These are phyloP conservation scores for Climacium dendroides DNA, from an alignment of 225 moss, liverwort and hornwort genomes.

Conservation along the genomic window DNA sequence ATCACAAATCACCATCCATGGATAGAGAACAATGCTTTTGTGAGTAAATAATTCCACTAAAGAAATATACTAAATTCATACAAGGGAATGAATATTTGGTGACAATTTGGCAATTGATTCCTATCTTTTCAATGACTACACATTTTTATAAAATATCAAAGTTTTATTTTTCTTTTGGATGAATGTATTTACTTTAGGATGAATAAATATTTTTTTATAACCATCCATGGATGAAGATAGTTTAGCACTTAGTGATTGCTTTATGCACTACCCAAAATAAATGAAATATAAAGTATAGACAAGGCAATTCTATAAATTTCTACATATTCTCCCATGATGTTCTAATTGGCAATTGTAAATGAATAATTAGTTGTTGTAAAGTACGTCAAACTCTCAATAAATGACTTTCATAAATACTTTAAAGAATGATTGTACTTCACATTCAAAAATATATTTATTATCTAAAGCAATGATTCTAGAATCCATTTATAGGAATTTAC, in stretches of 20 bases:
- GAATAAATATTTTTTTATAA: not conserved
- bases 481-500: too few species aligned
- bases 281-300: not conserved
- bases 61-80: not conserved
- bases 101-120: too few species aligned
- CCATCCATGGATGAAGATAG: not conserved
- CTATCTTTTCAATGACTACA: not conserved
- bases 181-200: not conserved
- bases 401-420: not conserved
- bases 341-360: not conserved
- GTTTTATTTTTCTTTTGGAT: not conserved
- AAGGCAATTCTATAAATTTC: not conserved
- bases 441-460: not conserved
- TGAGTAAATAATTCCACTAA: not conserved
- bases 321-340: not conserved
- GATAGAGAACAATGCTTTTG: rapidly evolving
- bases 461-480: too few species aligned
- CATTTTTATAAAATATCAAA: too few species aligned
- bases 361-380: not conserved
- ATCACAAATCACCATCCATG: not conserved
- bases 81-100: not conserved
- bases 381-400: not conserved
- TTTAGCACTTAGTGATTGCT: rapidly evolving
- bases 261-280: not conserved
- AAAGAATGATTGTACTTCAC: not conserved